phyloP scores from a whole-genome alignment of 2,329 filamentous ascomycete species.

The Apiospora hydei region DNA sequence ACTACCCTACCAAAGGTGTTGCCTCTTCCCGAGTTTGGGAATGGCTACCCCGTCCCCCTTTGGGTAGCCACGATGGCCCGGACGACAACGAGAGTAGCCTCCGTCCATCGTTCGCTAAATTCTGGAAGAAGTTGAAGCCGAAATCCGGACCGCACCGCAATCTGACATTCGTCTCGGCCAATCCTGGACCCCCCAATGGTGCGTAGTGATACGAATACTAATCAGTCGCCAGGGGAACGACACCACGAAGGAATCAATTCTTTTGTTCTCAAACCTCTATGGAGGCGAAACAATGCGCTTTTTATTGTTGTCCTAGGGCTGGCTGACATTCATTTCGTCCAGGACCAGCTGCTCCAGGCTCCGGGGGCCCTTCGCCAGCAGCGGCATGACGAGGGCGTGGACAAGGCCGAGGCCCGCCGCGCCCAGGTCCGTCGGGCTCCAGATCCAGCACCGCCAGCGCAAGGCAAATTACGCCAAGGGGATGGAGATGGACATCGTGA shows the following conservation, averaged over 20 bases:
- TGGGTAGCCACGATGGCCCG: neutral
- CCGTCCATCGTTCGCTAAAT: conserved; percentile 27
- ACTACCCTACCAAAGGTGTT: neutral
- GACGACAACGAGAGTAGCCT: neutral
- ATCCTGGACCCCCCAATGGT: neutral
- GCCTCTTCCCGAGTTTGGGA: neutral
- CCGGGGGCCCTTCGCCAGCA: neutral
- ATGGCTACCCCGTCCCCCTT: neutral
- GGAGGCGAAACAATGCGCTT: neutral
- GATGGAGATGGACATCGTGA: conserved; percentile 59
- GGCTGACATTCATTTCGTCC: neutral
- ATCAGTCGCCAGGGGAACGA: neutral
- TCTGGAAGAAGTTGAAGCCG: conserved; percentile 28
- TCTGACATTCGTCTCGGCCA: conserved; percentile 16
- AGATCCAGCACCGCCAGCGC: conserved; percentile 62
- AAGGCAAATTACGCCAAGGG: conserved; percentile 63
- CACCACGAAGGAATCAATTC: neutral
- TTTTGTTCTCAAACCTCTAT: neutral
- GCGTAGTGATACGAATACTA: neutral
- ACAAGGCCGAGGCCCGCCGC: conserved; percentile 55
- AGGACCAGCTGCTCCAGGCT: neutral
- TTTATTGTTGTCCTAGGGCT: neutral
- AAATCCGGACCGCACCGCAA: conserved; percentile 18
- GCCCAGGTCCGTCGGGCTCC: conserved; percentile 61
- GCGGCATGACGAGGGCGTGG: conserved; percentile 30